Evolutionary conservation across 768 basidiomycete genomes (phyloP), one percentile per base, ranked within the genome.

Genomic region (Mycena galopus): DNA sequence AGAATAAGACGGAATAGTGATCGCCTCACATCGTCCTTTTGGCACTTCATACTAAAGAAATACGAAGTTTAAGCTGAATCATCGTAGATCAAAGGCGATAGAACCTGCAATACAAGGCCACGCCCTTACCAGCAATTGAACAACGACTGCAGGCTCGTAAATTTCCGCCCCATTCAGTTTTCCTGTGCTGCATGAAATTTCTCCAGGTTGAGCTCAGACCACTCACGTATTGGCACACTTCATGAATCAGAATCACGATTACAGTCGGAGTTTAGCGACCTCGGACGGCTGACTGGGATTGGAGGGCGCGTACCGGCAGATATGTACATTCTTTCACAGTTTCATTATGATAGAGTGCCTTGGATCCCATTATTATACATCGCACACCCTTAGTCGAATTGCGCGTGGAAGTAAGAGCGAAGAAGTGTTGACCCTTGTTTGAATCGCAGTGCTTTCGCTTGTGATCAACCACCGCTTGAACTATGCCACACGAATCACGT

Each of bases 41-140:
- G 74, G 47, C 74, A 75, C 30, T 75, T 53, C 17, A 65, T 53
- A 61, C 74, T 75, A 66, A 16, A 44, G 14, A 50, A 60, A 63
- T 19, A 58, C 55, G 17, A 0, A 17, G 35, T 3, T 25, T 58
- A 19, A 64, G 25, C 23, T 21, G 16, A 27, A 44, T 21, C 12
- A 30, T 37, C 50, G 7, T 33, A 14, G 59, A 55, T 33, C 19
- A n/a, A 23, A 56, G 53, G 3, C 11, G 33, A 70, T 33, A 25
- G n/a, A 59, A 75, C 74, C 74, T 75, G 71, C 74, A 75, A 72
- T 75, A 75, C 53, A 72, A 39, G 16, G 74, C 71, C 39, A 75
- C 63, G 5, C 53, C 74, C 51, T 75, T 75, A 25, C 74, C 74
- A 60, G 70, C 74, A 29, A 75, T 64, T 17, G 70, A 68, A 35